Evolutionary conservation across 768 basidiomycete species (phyloP).

Genomic region (Tricholoma terreum): DNA sequence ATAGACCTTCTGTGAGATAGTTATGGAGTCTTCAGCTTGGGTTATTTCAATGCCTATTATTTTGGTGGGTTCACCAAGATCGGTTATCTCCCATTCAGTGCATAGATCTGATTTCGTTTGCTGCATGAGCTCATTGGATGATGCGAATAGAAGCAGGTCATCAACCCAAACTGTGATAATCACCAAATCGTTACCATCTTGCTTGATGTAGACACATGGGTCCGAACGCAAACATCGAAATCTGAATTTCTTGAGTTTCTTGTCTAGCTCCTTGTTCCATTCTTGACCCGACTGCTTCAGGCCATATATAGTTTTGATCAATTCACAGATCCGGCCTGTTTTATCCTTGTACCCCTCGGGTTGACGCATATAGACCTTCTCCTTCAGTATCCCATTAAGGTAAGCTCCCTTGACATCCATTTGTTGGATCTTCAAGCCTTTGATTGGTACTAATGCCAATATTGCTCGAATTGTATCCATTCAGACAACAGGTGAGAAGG

Average conservation of each 20-base stretch:
- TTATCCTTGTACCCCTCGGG: too few species aligned
- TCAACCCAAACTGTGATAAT: constrained; percentile 9
- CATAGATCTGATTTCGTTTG: not conserved
- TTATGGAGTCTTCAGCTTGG: too few species aligned
- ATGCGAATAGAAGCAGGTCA: constrained; percentile 7
- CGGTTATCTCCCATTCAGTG: constrained; percentile 10
- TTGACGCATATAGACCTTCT: constrained; percentile 26
- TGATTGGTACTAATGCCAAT: constrained; percentile 21
- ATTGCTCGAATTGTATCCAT: constrained; percentile 10
- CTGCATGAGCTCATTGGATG: constrained; percentile 1
- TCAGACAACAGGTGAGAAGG: constrained; percentile 16
- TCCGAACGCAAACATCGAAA: too few species aligned
- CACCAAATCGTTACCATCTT: too few species aligned
- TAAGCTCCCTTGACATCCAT: constrained; percentile 9
- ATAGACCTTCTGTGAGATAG: not conserved
- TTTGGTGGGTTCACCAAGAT: too few species aligned
- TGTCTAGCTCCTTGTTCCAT: too few species aligned
- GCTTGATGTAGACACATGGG: too few species aligned
- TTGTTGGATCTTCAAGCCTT: constrained; percentile 2
- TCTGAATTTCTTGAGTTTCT: too few species aligned
- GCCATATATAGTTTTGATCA: too few species aligned
- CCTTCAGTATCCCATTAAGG: constrained; percentile 8
- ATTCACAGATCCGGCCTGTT: too few species aligned
- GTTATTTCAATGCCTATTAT: too few species aligned
- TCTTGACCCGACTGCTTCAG: too few species aligned